Percentiles rank a stretch among this genome's conserved stretches.
These are phyloP conservation scores for Ananas comosus DNA, from an alignment of 176 grass and related monocot species.

Conservation along the genomic window DNA sequence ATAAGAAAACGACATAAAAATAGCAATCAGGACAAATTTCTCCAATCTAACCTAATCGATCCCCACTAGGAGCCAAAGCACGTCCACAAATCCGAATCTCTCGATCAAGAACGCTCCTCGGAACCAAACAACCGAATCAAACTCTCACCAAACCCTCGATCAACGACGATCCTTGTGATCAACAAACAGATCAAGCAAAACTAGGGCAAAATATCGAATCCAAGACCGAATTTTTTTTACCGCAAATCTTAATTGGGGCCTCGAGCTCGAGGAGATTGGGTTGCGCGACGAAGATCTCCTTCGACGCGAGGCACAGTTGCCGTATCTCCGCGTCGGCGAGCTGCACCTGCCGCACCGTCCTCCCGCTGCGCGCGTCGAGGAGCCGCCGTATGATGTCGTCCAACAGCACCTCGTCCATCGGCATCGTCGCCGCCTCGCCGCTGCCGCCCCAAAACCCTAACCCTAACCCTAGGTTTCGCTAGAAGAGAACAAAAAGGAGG, in stretches of 20 bases:
- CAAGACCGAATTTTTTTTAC: constrained; percentile 18
- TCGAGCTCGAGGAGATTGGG: constrained; percentile 88
- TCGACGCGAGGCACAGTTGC: constrained; percentile 57
- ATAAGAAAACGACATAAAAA: too few species aligned
- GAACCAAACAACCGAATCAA: not conserved
- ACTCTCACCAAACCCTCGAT: not conserved
- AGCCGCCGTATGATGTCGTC: constrained; percentile 70
- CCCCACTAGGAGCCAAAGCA: too few species aligned
- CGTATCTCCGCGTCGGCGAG: constrained; percentile 67
- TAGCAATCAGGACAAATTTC: too few species aligned
- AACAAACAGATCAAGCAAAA: not conserved
- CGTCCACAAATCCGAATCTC: too few species aligned
- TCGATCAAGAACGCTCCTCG: too few species aligned
- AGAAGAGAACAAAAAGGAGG: not conserved
- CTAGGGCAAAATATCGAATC: not conserved
- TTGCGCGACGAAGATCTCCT: constrained; percentile 68
- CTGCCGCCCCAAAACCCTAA: not conserved
- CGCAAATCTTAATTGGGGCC: constrained; percentile 91
- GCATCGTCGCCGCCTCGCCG: not conserved
- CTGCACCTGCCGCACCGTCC: constrained; percentile 53
- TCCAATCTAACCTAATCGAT: too few species aligned
- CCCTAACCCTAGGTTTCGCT: not conserved
- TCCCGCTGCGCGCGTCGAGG: constrained; percentile 49
- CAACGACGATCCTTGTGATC: not conserved
- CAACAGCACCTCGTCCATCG: constrained; percentile 45